Conservation (phyloP, 2,329 filamentous ascomycete genomes). For the Phyllosticta citrichinensis region DNA sequence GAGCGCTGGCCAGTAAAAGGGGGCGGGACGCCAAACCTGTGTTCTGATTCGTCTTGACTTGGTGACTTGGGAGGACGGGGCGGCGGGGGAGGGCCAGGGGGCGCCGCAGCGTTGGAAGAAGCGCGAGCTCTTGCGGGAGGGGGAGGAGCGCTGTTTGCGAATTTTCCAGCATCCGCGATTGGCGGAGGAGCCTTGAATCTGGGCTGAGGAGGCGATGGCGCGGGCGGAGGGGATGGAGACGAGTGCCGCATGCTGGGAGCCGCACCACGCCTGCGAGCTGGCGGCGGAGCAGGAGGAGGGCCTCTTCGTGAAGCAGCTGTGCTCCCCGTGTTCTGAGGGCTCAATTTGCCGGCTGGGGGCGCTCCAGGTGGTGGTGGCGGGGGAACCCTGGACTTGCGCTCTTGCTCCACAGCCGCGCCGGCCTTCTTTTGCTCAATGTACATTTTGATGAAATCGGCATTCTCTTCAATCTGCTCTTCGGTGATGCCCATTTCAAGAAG, state of each 20-base stretch:
- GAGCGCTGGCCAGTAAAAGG: constrained; percentile 58
- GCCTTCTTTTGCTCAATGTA: constrained; percentile 56
- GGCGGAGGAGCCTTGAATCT: constrained; percentile 80
- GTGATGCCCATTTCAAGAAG: constrained; percentile 56
- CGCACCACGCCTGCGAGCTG: constrained; percentile 34
- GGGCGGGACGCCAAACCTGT: constrained; percentile 68
- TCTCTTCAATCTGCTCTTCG: constrained; percentile 56
- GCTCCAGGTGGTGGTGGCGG: constrained; percentile 52
- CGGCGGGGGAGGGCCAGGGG: constrained; percentile 57
- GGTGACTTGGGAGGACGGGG: constrained; percentile 43
- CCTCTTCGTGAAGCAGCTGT: constrained; percentile 47
- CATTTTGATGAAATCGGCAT: constrained; percentile 57
- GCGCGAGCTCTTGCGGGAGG: constrained; percentile 41
- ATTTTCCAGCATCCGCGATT: constrained; percentile 81
- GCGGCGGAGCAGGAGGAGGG: constrained; percentile 50
- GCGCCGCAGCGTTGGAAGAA: constrained; percentile 37
- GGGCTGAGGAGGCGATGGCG: constrained; percentile 52
- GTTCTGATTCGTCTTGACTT: constrained; percentile 50
- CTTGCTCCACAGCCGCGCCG: constrained; percentile 35
- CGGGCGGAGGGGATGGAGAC: background rate
- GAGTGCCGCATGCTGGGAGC: constrained; percentile 17
- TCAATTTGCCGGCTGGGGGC: constrained; percentile 34
- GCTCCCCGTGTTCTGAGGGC: constrained; percentile 52
- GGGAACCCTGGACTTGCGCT: constrained; percentile 45
- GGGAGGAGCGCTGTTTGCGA: constrained; percentile 38